phyloP scores from a whole-genome alignment of 345 rosid species.

The Ricinus communis region DNA sequence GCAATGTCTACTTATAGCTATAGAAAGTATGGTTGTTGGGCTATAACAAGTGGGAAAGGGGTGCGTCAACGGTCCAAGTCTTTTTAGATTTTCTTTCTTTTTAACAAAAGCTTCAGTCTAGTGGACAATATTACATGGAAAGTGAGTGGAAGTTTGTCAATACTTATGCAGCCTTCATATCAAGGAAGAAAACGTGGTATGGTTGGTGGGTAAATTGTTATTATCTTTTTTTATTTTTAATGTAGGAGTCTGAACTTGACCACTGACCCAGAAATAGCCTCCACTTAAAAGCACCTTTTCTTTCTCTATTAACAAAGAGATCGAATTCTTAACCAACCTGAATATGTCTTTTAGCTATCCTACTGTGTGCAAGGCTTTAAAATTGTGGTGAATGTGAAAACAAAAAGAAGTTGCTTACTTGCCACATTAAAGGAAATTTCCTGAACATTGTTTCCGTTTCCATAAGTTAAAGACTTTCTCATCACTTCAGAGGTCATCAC shows the following conservation, averaged over 20 bases:
- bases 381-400: background rate
- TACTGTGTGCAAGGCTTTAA: too few species aligned
- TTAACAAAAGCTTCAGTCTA: background rate
- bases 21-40: background rate
- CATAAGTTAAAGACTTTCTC: too few species aligned
- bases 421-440: too few species aligned
- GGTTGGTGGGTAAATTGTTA: background rate
- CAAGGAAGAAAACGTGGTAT: background rate
- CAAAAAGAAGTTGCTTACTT: too few species aligned
- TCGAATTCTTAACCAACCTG: background rate
- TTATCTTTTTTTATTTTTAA: background rate
- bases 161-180: background rate
- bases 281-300: background rate
- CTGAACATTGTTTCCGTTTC: too few species aligned
- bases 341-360: background rate
- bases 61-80: constrained; percentile 20
- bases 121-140: background rate
- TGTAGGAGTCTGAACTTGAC: background rate
- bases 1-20: constrained; percentile 5
- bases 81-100: background rate
- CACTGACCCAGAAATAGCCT: background rate
- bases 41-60: constrained; percentile 9
- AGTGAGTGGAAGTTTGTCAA: background rate
- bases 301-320: background rate
- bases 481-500: too few species aligned